Evolutionary conservation across 2,329 filamentous ascomycete species (phyloP).

Genomic region (Alternaria angustiovoidea): DNA sequence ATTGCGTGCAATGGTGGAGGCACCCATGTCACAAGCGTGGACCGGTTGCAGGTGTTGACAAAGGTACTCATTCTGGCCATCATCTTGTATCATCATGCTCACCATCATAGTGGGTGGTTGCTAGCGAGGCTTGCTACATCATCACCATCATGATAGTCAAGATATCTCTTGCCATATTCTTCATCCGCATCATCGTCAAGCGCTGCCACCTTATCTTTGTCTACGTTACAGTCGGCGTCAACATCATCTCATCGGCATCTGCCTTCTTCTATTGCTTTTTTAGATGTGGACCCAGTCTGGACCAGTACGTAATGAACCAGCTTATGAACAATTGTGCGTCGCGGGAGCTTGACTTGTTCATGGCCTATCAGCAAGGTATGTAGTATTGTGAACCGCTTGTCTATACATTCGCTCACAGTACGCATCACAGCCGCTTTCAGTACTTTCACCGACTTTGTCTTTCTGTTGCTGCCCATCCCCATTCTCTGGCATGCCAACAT

Average conservation of each 20-base stretch:
- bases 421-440: conserved; percentile 33
- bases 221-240: conserved; percentile 50
- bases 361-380: conserved; percentile 55
- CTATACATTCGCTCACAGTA: background rate
- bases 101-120: conserved; percentile 42
- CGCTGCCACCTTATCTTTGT: conserved; percentile 51
- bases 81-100: background rate
- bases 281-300: conserved; percentile 55
- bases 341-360: conserved; percentile 59
- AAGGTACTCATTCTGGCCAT: conserved; percentile 29
- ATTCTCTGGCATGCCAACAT: conserved; percentile 66
- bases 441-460: conserved; percentile 44
- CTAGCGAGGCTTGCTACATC: conserved; percentile 51
- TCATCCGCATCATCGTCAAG: conserved; percentile 54
- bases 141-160: conserved; percentile 54
- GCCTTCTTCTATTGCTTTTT: conserved; percentile 63
- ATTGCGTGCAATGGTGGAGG: conserved; percentile 44
- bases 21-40: conserved; percentile 38
- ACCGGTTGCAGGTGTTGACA: conserved; percentile 34
- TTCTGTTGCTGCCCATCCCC: conserved; percentile 50
- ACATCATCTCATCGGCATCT: conserved; percentile 41
- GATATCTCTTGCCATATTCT: conserved; percentile 56
- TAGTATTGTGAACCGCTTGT: background rate
- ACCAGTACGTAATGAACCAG: conserved; percentile 43
- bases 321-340: conserved; percentile 52